Evolutionary conservation across 192 early-diverging fungal species (phyloP), one percentile per base, ranked within the genome.

Genomic region (Backusella morwellensis): DNA sequence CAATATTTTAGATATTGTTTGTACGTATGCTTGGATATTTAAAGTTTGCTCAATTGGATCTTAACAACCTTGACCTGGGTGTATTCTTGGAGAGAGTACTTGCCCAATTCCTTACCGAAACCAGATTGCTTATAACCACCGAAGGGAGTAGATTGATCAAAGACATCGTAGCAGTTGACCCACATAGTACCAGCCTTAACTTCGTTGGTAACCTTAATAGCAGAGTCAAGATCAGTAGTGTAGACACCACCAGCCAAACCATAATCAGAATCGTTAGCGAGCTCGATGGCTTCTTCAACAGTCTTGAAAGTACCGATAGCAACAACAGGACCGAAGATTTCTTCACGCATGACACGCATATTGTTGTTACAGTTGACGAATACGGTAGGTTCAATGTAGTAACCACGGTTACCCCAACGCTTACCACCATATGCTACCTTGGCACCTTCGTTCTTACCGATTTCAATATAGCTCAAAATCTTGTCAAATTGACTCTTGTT

Each of bases 321-420:
- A 11, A 94, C 89, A 4, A 97, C 94, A 12, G 94, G 95, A 35
- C 94, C 94, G 88, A 96, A 96, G 69, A 95, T 93, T 81, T 96
- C 94, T 67, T 96, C 93, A 71, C 88, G 82, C 73, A 90, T 86
- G 19, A 93, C 76, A 23, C 76, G 82, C 81, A 88, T 83, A 0
- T 75, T 77, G 36, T 93, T 87, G 44, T 88, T 76, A 74, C 85
- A 86, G 72, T 90, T 84, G 4, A 87, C 85, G 70, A 95, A 91
- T 29, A 96, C 86, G 12, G 94, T 95, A 6, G 95, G 95, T 35
- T 89, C 83, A 67, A 96, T 84, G 78, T 86, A 96, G 84, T 88
- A 95, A 0, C 94, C 95, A 76, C 87, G 82, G 66, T 88, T 83
- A n/a, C 90, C 91, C 70, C 80, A 42, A 72, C 87, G 81, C 68